Percentiles rank a stretch among this genome's conserved stretches.
Evolutionary conservation across 805 yeast species (phyloP).

Genomic region (Hanseniaspora lachancei): DNA sequence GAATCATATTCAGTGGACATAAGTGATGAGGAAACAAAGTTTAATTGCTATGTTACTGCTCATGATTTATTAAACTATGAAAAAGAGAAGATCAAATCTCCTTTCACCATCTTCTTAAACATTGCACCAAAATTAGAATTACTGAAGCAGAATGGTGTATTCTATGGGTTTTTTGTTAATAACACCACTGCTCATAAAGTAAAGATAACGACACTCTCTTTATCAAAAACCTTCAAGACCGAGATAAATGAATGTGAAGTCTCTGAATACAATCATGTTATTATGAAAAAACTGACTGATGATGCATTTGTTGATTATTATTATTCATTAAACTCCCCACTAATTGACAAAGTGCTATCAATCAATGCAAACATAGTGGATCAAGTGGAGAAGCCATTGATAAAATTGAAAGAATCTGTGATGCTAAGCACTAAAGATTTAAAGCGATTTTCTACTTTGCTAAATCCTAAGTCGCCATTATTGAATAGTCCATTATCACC

Average conservation of each 20-base stretch:
- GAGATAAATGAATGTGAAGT: constrained; percentile 8
- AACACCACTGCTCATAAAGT: background rate
- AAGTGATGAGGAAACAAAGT: constrained; percentile 35
- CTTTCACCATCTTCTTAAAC: constrained; percentile 56
- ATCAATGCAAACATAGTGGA: constrained; percentile 19
- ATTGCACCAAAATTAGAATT: constrained; percentile 20
- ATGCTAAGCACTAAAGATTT: constrained; percentile 1
- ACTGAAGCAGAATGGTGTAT: constrained; percentile 16
- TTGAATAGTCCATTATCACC: background rate
- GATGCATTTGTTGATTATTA: constrained; percentile 8
- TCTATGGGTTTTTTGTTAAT: constrained; percentile 10
- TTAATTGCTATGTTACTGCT: constrained; percentile 55
- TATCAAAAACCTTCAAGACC: constrained; percentile 5
- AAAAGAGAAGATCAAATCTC: constrained; percentile 46
- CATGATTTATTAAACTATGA: constrained; percentile 45
- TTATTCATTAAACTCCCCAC: constrained; percentile 22
- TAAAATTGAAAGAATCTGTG: constrained; percentile 13
- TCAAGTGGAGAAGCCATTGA: constrained; percentile 15
- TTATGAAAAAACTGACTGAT: constrained; percentile 12
- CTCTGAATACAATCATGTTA: constrained; percentile 5
- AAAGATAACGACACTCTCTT: background rate
- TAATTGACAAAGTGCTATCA: constrained; percentile 16
- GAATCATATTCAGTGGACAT: constrained; percentile 29
- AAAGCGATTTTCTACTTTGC: constrained; percentile 3
- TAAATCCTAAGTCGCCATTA: constrained; percentile 1